Base-by-base conservation (phyloP, 1,284 basidiomycete species). In the Butyriboletus regius region DNA sequence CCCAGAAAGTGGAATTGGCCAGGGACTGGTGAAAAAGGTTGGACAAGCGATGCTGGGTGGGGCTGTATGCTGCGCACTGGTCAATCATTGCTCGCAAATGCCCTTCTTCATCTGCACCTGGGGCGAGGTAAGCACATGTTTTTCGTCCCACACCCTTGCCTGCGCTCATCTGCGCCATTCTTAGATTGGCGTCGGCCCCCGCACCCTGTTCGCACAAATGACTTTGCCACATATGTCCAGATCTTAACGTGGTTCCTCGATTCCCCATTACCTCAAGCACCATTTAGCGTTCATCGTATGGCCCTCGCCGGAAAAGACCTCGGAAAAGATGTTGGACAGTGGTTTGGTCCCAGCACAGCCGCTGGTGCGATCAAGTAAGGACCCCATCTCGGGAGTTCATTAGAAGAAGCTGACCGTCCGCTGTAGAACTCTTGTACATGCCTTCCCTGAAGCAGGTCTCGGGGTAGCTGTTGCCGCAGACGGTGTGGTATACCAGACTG, bases 261-360 rank as follows among this genome's bases (percentile, higher is more conserved):
- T 65, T 86, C 89, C 12, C 92, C 95, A 0, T 82, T 86, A 0
- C 81, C 88, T 0, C 74, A 87, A n/a, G 85, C 87, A 40, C 95
- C 95, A 0, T 98, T 98, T 67, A 91, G 90, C 56, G 91, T 98
- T 2, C 95, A 98, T 70, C 82, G 91, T 37, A 96, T 98, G 85
- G 94, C 94, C 0, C 72, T 92, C 15, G 88, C 93, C 10, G 95
- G 95, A 4, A 95, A 96, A 66, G 87, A 93, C 56, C 77, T 97
- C 1, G 95, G 95, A 13, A 97, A 91, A 58, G 91, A 94, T 58
- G 88, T 97, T 0, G 95, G 95, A 3, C 88, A 93, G 67, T 98
- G 95, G 95, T 98, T 98, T 62, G 95, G 95, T 0, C 95, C 95
- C 0, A 95, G 91, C 64, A 95, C 91, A 0, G 95, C 95, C 28